Conservation (phyloP, 225 moss, liverwort and hornwort species). For the Neckera pumila region DNA sequence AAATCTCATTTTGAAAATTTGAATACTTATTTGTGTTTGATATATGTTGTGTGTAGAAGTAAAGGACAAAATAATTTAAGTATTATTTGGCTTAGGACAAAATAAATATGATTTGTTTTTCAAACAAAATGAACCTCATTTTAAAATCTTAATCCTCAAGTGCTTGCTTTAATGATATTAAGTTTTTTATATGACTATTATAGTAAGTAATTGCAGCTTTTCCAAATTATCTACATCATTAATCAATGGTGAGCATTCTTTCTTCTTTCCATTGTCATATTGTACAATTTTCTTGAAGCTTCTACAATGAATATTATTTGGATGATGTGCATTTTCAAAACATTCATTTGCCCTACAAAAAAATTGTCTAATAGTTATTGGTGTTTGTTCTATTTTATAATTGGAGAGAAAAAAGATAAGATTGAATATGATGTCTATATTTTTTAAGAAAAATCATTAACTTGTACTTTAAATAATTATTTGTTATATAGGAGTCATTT, state of each 20-base stretch:
- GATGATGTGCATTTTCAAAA: neutral
- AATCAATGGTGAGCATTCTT: neutral
- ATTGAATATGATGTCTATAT: neutral
- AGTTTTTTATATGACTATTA: neutral
- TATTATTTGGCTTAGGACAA: neutral
- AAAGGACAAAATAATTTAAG: neutral
- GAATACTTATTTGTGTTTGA: neutral
- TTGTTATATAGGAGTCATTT: neutral
- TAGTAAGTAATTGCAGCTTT: fast-evolving
- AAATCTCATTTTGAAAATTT: neutral
- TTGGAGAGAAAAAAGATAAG: neutral
- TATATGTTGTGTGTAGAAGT: fast-evolving
- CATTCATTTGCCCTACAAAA: too few relatives aligned
- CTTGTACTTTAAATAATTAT: neutral
- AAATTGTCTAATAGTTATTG: neutral
- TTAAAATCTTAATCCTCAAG: neutral
- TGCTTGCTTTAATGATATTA: neutral
- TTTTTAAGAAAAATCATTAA: neutral
- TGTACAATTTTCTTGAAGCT: neutral
- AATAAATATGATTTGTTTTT: neutral
- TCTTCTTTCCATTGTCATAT: neutral
- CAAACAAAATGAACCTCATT: too few relatives aligned
- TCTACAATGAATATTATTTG: neutral
- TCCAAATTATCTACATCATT: neutral
- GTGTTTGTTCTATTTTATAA: neutral